Percentiles rank a stretch among this genome's conserved stretches.
phyloP scores from a whole-genome alignment of 148 eudicot genomes.

The Dianthus caryophyllus region DNA sequence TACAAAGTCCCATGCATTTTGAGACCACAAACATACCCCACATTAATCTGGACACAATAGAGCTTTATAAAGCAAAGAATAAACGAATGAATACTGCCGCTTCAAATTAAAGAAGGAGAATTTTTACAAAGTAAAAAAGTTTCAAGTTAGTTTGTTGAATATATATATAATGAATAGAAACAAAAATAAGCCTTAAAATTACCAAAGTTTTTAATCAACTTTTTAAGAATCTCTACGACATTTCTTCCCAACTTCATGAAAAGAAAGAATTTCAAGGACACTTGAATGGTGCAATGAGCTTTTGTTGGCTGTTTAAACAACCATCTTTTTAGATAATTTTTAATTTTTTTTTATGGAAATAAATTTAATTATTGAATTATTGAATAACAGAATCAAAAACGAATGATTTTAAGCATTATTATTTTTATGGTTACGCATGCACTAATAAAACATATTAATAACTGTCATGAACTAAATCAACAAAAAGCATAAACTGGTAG shows the following conservation, averaged over 20 bases:
- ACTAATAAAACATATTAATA: too few relatives aligned
- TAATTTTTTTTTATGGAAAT: too few relatives aligned
- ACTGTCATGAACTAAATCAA: too few relatives aligned
- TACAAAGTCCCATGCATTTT: conserved; percentile 33
- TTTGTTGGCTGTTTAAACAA: neutral
- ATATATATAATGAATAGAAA: conserved; percentile 12
- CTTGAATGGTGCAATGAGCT: conserved; percentile 2
- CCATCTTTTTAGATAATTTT: neutral
- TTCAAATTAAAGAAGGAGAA: conserved; percentile 28
- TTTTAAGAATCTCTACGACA: conserved; percentile 19
- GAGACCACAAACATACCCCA: conserved; percentile 26
- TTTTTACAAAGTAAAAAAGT: conserved; percentile 11
- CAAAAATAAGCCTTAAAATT: conserved; percentile 32
- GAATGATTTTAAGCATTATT: too few relatives aligned
- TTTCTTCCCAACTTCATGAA: conserved; percentile 13
- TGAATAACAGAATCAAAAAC: too few relatives aligned
- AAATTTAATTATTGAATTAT: too few relatives aligned
- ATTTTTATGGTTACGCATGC: too few relatives aligned
- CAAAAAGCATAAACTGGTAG: too few relatives aligned
- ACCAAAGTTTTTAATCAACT: conserved; percentile 29
- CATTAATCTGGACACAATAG: conserved; percentile 28
- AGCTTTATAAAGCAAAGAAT: conserved; percentile 28
- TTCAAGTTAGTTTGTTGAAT: conserved; percentile 19
- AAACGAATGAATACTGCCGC: neutral
- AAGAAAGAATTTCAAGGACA: conserved; percentile 4